phyloP scores from a whole-genome alignment of 225 moss, liverwort and hornwort genomes.

The Anthoceros angustus region DNA sequence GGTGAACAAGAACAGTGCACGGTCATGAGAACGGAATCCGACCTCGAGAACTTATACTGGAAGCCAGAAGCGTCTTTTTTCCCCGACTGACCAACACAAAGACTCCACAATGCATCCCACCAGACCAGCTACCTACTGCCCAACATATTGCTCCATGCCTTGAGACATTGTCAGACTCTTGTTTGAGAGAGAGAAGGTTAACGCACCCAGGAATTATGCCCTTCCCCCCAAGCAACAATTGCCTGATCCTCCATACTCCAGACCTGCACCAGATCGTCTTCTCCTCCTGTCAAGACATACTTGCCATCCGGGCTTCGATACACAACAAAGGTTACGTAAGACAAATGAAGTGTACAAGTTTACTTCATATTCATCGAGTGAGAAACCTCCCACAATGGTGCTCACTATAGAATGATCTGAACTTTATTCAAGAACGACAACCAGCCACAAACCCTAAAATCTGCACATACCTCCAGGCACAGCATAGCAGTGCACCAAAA shows the following conservation, averaged over 20 bases:
- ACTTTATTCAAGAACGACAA: background rate
- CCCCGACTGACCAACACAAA: too few species aligned
- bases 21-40: background rate
- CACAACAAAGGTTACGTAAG: conserved; percentile 11
- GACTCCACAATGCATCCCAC: too few species aligned
- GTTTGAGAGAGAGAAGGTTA: background rate
- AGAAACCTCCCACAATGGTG: background rate
- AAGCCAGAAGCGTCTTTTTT: too few species aligned
- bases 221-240: conserved; percentile 96
- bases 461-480: conserved; percentile 77
- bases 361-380: background rate
- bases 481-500: conserved; percentile 94
- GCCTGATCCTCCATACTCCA: conserved; percentile 99
- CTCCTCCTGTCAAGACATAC: conserved; percentile 98
- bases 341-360: background rate
- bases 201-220: conserved; percentile 96
- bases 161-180: background rate
- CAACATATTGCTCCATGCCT: background rate
- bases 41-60: background rate
- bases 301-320: conserved; percentile 78
- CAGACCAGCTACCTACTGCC: too few species aligned
- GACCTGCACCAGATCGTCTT: conserved; percentile 97
- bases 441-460: background rate
- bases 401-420: too few species aligned
- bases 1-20: background rate